Evolutionary conservation across 1,284 basidiomycete species (phyloP).

Genomic region (Trichosporon sp.): DNA sequence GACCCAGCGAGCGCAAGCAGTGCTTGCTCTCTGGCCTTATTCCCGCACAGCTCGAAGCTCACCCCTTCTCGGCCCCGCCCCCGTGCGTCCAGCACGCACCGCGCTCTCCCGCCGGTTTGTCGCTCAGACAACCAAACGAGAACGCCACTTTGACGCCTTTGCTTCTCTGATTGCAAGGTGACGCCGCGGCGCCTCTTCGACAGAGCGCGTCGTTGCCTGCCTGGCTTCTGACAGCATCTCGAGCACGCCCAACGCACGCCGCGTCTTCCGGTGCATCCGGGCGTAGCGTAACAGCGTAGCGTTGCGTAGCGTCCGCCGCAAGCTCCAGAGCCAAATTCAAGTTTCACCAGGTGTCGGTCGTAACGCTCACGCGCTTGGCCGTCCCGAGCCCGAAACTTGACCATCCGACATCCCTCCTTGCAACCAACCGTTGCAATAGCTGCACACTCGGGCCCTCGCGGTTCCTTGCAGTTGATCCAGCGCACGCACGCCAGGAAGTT

Average conservation of each 20-base stretch:
- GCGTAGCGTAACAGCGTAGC: neutral
- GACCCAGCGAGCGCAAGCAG: neutral
- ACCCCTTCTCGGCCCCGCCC: neutral
- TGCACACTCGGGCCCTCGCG: neutral
- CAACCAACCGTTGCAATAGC: neutral
- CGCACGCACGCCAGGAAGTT: neutral
- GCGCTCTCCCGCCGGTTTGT: neutral
- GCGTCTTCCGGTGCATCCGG: neutral
- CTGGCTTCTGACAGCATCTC: neutral
- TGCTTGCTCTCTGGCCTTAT: neutral
- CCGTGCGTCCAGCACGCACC: neutral
- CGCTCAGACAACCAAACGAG: neutral
- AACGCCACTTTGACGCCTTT: neutral
- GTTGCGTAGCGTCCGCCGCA: neutral
- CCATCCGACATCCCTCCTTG: neutral
- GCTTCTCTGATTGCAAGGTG: neutral
- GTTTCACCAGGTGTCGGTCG: neutral
- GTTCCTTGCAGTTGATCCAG: neutral
- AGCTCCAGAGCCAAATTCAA: neutral
- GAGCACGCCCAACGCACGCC: neutral
- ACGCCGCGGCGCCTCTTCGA: neutral
- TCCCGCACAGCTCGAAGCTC: neutral
- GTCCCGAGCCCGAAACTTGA: neutral
- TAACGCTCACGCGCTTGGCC: neutral
- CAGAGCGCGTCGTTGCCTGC: neutral